A percentile compares a stretch with the other conserved stretches of the same genome.
Conservation (phyloP, 345 rosid species). For the Abelmoschus esculentus region DNA sequence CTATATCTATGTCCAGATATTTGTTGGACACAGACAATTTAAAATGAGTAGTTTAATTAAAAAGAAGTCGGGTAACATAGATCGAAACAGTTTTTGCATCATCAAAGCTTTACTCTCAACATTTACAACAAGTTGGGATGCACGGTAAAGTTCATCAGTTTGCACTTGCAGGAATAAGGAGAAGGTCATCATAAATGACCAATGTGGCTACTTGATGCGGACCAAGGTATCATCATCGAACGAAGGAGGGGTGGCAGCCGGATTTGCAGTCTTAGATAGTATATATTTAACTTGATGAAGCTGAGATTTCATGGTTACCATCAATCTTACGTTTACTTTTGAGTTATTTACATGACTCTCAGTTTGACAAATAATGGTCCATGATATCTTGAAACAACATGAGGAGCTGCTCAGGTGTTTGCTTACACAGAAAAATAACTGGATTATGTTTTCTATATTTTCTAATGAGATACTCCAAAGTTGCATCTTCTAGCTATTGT, state of each 20-base stretch:
- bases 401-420: neutral
- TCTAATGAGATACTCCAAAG: too few species aligned
- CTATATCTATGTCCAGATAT: too few species aligned
- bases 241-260: slow-evolving; percentile 98
- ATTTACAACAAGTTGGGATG: neutral
- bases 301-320: slow-evolving; percentile 1
- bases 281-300: slow-evolving; percentile 55
- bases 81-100: neutral
- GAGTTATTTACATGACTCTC: neutral
- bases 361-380: neutral
- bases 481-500: neutral
- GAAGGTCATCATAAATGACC: slow-evolving; percentile 61
- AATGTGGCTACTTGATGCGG: slow-evolving; percentile 81
- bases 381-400: neutral
- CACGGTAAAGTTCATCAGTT: neutral
- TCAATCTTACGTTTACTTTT: neutral
- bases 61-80: neutral
- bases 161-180: slow-evolving; percentile 68
- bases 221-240: slow-evolving; percentile 79
- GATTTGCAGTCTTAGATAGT: slow-evolving; percentile 90
- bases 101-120: neutral
- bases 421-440: neutral
- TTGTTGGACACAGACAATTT: too few species aligned
- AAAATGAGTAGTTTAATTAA: neutral
- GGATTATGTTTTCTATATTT: neutral